Evolutionary conservation across 148 eudicot species (phyloP).

Genomic region (Fagopyrum tataricum): DNA sequence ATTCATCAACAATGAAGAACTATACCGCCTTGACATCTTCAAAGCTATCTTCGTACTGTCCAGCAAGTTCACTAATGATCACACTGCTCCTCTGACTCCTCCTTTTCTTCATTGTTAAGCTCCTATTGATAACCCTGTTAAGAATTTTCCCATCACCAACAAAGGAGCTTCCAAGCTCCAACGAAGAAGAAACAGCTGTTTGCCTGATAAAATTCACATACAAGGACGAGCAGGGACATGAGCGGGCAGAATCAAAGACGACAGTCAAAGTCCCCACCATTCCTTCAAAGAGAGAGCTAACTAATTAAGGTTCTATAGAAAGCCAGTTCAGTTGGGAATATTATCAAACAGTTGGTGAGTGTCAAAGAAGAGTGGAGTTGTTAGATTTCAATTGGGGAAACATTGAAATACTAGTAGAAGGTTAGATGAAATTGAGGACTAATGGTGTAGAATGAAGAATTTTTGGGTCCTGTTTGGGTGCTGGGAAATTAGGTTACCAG

Average conservation of each 20-base stretch:
- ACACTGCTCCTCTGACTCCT: slow-evolving; percentile 33
- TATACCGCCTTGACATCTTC: slow-evolving; percentile 81
- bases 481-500: slow-evolving; percentile 8
- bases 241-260: slow-evolving; percentile 45
- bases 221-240: slow-evolving; percentile 57
- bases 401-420: neutral
- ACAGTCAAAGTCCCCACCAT: slow-evolving; percentile 40
- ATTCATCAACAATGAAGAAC: neutral
- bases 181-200: slow-evolving; percentile 3
- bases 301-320: neutral
- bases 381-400: neutral
- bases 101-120: slow-evolving; percentile 29
- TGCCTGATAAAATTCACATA: slow-evolving; percentile 34
- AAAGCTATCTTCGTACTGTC: slow-evolving; percentile 86
- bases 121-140: slow-evolving; percentile 21
- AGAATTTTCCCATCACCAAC: slow-evolving; percentile 18
- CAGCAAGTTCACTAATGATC: slow-evolving; percentile 59
- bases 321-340: neutral
- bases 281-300: neutral
- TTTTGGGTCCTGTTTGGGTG: neutral
- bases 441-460: slow-evolving; percentile 5
- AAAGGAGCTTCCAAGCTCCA: slow-evolving; percentile 16
- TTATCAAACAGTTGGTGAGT: slow-evolving; percentile 11
- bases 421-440: slow-evolving; percentile 4
- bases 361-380: neutral